phyloP scores from a whole-genome alignment of 371 early-diverging fungal genomes.

The Mortierella sp. region DNA sequence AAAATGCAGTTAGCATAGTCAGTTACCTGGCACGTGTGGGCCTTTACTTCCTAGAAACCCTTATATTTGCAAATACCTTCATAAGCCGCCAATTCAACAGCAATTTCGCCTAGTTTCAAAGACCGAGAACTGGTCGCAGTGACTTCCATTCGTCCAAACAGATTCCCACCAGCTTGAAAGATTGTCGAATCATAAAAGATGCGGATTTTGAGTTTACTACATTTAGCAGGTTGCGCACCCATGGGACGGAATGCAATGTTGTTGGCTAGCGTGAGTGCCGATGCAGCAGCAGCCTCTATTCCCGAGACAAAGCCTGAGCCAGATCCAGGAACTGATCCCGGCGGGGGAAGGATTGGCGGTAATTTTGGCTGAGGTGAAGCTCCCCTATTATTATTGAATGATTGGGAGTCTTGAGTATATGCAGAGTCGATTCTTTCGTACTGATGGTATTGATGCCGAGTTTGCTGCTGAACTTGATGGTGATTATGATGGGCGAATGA shows the following conservation, averaged over 20 bases:
- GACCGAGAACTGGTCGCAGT: constrained; percentile 58
- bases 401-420: neutral
- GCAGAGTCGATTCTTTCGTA: neutral
- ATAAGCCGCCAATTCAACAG: constrained; percentile 66
- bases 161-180: constrained; percentile 67
- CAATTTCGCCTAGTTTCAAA: constrained; percentile 67
- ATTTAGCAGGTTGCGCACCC: constrained; percentile 62
- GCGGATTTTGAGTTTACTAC: constrained; percentile 65
- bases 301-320: constrained; percentile 55
- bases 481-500: neutral
- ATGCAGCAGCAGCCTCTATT: constrained; percentile 40
- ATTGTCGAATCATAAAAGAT: constrained; percentile 66
- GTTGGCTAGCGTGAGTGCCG: constrained; percentile 50
- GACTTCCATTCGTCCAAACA: constrained; percentile 66
- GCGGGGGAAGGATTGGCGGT: constrained; percentile 42
- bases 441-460: constrained; percentile 7
- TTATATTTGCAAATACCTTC: constrained; percentile 58
- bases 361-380: constrained; percentile 19
- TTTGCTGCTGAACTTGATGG: neutral
- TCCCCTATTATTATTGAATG: neutral
- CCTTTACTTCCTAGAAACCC: neutral
- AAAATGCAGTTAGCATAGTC: neutral
- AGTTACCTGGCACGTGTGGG: neutral
- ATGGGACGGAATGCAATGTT: constrained; percentile 67
- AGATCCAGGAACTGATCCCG: constrained; percentile 42